These are phyloP conservation scores for Fusarium odoratissimum DNA, from an alignment of 2,329 filamentous ascomycete species.

Conservation along the genomic window DNA sequence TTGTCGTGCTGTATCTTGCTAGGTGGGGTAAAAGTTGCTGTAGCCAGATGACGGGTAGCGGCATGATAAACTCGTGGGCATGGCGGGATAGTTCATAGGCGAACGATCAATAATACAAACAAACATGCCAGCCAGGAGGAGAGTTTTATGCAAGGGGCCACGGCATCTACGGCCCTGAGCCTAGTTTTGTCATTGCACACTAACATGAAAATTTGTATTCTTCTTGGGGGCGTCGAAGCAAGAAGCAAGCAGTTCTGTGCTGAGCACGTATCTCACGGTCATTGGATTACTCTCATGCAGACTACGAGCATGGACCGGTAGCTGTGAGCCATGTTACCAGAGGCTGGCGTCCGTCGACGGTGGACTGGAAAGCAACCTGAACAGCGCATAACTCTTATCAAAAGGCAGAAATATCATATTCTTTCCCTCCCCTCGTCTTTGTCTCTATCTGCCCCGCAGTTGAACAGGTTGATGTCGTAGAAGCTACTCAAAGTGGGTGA, in stretches of 20 bases:
- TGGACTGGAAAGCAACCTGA: background rate
- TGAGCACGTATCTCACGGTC: background rate
- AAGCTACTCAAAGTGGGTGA: slow-evolving; percentile 14
- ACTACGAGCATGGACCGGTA: slow-evolving; percentile 5
- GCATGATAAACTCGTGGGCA: slow-evolving; percentile 31
- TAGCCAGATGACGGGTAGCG: slow-evolving; percentile 10
- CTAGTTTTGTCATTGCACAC: slow-evolving; percentile 12
- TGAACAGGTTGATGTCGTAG: slow-evolving; percentile 11
- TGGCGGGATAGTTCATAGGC: slow-evolving; percentile 20
- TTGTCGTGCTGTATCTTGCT: background rate
- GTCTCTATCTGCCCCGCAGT: slow-evolving; percentile 15
- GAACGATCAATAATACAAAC: slow-evolving; percentile 5
- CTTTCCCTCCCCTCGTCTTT: background rate
- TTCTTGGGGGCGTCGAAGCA: slow-evolving; percentile 7
- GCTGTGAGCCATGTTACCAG: background rate
- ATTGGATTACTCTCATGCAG: slow-evolving; percentile 25
- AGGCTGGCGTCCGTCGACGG: background rate
- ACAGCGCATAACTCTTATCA: slow-evolving; percentile 19
- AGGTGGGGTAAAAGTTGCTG: slow-evolving; percentile 25
- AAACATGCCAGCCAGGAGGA: slow-evolving; percentile 29
- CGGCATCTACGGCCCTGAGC: slow-evolving; percentile 17
- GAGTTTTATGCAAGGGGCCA: slow-evolving; percentile 35
- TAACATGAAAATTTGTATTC: slow-evolving; percentile 6
- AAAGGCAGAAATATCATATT: slow-evolving; percentile 5
- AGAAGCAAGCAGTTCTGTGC: background rate